phyloP scores from a whole-genome alignment of 768 basidiomycete genomes.

The Amanita brunnescens region DNA sequence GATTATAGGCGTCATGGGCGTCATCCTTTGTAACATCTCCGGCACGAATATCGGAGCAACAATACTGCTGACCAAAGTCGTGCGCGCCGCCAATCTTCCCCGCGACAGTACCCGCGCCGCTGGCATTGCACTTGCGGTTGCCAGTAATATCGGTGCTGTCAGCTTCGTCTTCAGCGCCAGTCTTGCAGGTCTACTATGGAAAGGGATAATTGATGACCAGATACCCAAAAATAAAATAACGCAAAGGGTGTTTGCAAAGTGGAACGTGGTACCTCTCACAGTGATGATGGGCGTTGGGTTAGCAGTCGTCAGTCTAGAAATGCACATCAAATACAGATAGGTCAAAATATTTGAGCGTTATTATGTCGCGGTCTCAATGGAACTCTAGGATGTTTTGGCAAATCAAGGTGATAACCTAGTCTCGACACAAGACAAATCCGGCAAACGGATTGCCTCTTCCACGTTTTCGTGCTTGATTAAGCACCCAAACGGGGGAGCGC shows the following conservation, averaged over 20 bases:
- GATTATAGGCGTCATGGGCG: constrained; percentile 62
- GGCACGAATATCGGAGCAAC: constrained; percentile 92
- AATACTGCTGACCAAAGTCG: constrained; percentile 77
- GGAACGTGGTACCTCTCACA: constrained; percentile 62
- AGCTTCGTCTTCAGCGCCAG: constrained; percentile 84
- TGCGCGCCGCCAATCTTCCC: constrained; percentile 41
- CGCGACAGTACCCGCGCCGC: constrained; percentile 39
- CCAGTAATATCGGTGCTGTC: constrained; percentile 87
- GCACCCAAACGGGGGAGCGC: too few relatives aligned
- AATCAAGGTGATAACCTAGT: too few relatives aligned
- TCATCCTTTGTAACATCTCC: constrained; percentile 71
- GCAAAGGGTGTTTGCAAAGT: constrained; percentile 56
- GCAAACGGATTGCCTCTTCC: too few relatives aligned
- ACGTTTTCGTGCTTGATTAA: too few relatives aligned
- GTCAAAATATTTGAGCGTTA: constrained; percentile 33
- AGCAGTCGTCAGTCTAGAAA: constrained; percentile 68
- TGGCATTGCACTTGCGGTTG: constrained; percentile 70
- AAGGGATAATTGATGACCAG: constrained; percentile 57
- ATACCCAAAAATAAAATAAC: constrained; percentile 24
- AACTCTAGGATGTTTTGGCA: too few relatives aligned
- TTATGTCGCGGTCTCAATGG: too few relatives aligned
- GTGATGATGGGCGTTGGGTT: constrained; percentile 60
- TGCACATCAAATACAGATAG: constrained; percentile 20
- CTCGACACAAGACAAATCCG: too few relatives aligned
- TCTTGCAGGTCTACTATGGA: constrained; percentile 85